A percentile compares a stretch with the other conserved stretches of the same genome.
Conservation (phyloP, 441 rosid genomes). For the Viola pubescens region DNA sequence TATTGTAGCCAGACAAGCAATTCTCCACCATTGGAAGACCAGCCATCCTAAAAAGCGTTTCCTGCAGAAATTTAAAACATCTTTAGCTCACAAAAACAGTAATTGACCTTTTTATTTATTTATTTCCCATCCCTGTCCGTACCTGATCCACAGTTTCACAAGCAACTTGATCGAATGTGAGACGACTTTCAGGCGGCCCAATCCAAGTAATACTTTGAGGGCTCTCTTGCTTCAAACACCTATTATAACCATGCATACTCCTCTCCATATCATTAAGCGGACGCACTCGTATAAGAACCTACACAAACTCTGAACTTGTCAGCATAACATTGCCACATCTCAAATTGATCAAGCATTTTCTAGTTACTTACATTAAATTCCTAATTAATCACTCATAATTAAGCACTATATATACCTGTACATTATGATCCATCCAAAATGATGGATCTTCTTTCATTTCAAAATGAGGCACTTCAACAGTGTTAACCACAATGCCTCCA, state of each 20-base stretch:
- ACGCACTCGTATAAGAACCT: conserved; percentile 91
- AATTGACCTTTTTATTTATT: background rate
- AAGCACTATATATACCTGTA: conserved; percentile 56
- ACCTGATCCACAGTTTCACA: conserved; percentile 98
- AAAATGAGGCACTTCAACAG: conserved; percentile 92
- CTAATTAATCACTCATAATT: background rate
- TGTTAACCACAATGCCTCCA: conserved; percentile 41
- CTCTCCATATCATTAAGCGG: conserved; percentile 87
- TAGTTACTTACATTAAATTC: background rate
- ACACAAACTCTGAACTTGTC: conserved; percentile 14
- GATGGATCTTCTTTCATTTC: conserved; percentile 90
- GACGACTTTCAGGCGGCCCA: conserved; percentile 88
- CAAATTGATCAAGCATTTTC: no score
- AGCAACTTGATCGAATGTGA: conserved; percentile 89
- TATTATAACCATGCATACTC: conserved; percentile 56
- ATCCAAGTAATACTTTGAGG: conserved; percentile 72
- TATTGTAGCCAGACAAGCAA: conserved; percentile 94
- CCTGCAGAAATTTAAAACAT: conserved; percentile 38
- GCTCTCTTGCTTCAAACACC: conserved; percentile 95
- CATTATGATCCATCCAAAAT: conserved; percentile 99
- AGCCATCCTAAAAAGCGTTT: conserved; percentile 78
- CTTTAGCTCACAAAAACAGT: conserved; percentile 1
- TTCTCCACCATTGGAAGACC: conserved; percentile 97
- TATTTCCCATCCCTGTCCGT: conserved; percentile 4
- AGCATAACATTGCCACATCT: conserved; percentile 3